Base-by-base conservation (phyloP, 2,329 filamentous ascomycete genomes). In the Cordyceps cicadae region DNA sequence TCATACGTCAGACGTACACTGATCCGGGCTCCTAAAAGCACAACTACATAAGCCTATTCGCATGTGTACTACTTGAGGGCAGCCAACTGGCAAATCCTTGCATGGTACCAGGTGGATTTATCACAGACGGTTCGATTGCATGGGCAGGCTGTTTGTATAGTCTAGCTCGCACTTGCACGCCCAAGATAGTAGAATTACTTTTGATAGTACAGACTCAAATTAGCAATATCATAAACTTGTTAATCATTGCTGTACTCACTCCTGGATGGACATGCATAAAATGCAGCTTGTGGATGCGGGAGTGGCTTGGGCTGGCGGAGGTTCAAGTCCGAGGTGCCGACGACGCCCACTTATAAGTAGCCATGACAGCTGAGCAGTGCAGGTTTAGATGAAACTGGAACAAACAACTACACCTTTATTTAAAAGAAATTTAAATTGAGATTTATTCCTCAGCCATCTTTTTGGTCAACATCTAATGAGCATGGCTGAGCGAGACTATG, bases 1-100 rank as follows among this genome's bases (percentile, higher is more conserved):
- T 68, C 65, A 26, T 74, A 70, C 55, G 64, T 75, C 54, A 70
- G 66, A 59, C 70, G 65, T 46, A 71, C 68, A 34, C 65, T 72
- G 57, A 68, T 71, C 63, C 68, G 74, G 62, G 64, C 68, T n/a
- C 65, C 66, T 26, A 64, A 65, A 53, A 64, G 26, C 63, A 48
- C 21, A 43, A 59, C 11, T 9, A 15, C 11, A 26, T 60, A 9
- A 52, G 19, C 8, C 15, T 43, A n/a, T 15, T 15, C 7, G 15
- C 43, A 43, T 41, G 26, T 5, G 11, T n/a, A 12, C 34, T 29
- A 24, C 34, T n/a, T 3, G 17, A 43, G 15, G 39, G 4, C 15
- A 43, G 12, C 1, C 14, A 43, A n/a, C 19, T 21, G 53, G n/a
- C 21, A 4, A 4, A 45, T 5, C 32, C 24, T 48, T 11, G 6